Percentiles rank a stretch among this genome's conserved stretches.
These are phyloP conservation scores for Boletus reticuloceps DNA, from an alignment of 768 basidiomycete species.

Conservation along the genomic window DNA sequence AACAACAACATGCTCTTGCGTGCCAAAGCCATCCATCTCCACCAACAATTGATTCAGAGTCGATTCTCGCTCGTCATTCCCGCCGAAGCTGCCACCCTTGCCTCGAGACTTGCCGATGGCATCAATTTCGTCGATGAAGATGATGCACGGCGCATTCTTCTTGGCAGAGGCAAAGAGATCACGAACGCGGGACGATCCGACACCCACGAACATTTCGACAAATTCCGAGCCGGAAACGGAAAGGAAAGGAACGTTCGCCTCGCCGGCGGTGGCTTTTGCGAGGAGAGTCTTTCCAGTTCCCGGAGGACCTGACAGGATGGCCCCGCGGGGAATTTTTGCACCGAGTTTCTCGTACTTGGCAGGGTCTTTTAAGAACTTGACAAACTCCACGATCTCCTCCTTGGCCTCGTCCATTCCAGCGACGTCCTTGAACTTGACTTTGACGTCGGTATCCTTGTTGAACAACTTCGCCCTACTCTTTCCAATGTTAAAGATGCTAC, in stretches of 20 bases:
- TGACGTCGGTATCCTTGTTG: slow-evolving; percentile 95
- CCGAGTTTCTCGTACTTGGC: slow-evolving; percentile 92
- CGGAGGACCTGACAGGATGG: slow-evolving; percentile 92
- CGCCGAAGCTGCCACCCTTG: slow-evolving; percentile 75
- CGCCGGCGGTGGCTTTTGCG: slow-evolving; percentile 98
- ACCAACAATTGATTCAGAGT: slow-evolving; percentile 97
- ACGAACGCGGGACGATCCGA: slow-evolving; percentile 94
- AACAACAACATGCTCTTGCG: slow-evolving; percentile 95
- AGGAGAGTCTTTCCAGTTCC: slow-evolving; percentile 98
- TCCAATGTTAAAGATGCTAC: slow-evolving; percentile 96
- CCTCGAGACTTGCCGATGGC: slow-evolving; percentile 95
- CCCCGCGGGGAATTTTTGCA: slow-evolving; percentile 95
- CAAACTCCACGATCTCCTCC: slow-evolving; percentile 99
- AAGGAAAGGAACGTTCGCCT: slow-evolving; percentile 96
- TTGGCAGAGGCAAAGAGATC: slow-evolving; percentile 97
- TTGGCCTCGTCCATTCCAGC: slow-evolving; percentile 99
- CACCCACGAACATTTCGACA: slow-evolving; percentile 99
- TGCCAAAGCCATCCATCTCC: slow-evolving; percentile 99
- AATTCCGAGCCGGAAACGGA: slow-evolving; percentile 99
- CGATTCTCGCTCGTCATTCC: slow-evolving; percentile 97
- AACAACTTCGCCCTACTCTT: slow-evolving; percentile 94
- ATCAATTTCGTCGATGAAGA: slow-evolving; percentile 99
- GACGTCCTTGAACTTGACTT: slow-evolving; percentile 92
- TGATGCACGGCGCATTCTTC: slow-evolving; percentile 97
- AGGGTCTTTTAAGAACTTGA: slow-evolving; percentile 97